Evolutionary conservation across 148 eudicot species (phyloP), one percentile per base, ranked within the genome.

Genomic region (Vaccinium macrocarpon): DNA sequence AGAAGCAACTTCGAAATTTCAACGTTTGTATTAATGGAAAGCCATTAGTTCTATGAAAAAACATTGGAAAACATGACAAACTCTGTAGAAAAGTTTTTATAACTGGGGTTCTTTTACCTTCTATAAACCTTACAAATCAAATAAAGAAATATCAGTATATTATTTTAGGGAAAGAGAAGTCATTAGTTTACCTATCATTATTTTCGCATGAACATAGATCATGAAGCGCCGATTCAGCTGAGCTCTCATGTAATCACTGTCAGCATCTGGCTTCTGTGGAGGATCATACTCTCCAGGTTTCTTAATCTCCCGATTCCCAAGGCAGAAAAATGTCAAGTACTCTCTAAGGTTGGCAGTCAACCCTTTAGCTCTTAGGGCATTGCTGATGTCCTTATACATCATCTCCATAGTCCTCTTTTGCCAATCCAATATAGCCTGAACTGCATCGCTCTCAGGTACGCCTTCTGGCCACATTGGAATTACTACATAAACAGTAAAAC

Each of bases 401-500:
- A 88, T 88, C 78, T 84, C 57, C 90, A 88, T 86, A 2, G 90
- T 88, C 83, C 90, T 88, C 59, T 57, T 79, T 48, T 88, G 90
- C 90, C 90, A 88, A 70, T 84, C 80, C 48, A 88, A 53, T 77
- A 88, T 88, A 15, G 85, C 90, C 75, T 88, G 90, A 4, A 86
- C 85, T 0, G 87, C 51, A 32, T 71, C 18, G 53, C 76, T 81
- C 81, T 88, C 90, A 0, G 90, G 90, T 15, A 19, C 38, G 16
- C 90, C 90, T 77, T 86, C 90, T 11, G 90, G 90, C 90, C 90
- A 88, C 90, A 88, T 88, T 2, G 90, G 88, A 38, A 88, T 23
- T 25, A 88, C 88, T 6, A 88, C 64, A 70, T 88, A 88, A 1
- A 88, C 90, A 5, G 80, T 71, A 62, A 88, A 88, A 14, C 84